Conservation (phyloP, 2,329 filamentous ascomycete species). For the Emmonsiellopsis sp. region DNA sequence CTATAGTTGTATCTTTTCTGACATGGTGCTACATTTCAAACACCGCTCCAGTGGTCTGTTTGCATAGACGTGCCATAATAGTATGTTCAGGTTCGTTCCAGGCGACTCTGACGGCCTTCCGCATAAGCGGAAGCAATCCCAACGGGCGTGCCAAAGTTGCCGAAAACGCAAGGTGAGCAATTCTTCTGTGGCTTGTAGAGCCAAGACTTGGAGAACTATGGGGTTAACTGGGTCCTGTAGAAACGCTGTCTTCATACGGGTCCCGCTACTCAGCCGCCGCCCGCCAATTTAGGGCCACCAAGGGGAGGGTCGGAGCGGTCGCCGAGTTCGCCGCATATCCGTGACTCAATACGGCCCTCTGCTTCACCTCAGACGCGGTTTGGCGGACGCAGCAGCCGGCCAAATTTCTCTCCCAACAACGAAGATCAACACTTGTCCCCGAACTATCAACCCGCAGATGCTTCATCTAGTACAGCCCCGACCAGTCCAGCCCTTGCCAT, state of each 20-base stretch:
- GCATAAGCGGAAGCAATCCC: background rate
- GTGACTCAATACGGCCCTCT: background rate
- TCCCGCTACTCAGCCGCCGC: background rate
- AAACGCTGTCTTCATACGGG: slow-evolving; percentile 4
- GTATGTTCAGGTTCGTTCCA: slow-evolving; percentile 3
- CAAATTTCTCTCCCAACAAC: background rate
- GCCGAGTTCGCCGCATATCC: background rate
- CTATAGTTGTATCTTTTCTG: no score
- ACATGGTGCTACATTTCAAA: no score
- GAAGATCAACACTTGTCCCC: background rate
- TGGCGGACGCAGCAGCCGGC: background rate
- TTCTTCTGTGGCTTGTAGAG: background rate
- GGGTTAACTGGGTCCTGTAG: background rate
- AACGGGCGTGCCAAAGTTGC: slow-evolving; percentile 2
- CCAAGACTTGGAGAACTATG: background rate
- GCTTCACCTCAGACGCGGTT: background rate
- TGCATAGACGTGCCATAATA: background rate
- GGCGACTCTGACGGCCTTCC: background rate
- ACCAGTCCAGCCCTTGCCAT: background rate
- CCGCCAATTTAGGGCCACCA: no score
- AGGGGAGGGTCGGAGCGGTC: background rate
- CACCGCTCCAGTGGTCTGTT: no score
- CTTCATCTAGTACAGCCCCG: background rate
- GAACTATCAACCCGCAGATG: background rate
- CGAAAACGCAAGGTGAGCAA: slow-evolving; percentile 4